phyloP scores from a whole-genome alignment of 139 green algal species.

The Astrephomene gubernaculifera region DNA sequence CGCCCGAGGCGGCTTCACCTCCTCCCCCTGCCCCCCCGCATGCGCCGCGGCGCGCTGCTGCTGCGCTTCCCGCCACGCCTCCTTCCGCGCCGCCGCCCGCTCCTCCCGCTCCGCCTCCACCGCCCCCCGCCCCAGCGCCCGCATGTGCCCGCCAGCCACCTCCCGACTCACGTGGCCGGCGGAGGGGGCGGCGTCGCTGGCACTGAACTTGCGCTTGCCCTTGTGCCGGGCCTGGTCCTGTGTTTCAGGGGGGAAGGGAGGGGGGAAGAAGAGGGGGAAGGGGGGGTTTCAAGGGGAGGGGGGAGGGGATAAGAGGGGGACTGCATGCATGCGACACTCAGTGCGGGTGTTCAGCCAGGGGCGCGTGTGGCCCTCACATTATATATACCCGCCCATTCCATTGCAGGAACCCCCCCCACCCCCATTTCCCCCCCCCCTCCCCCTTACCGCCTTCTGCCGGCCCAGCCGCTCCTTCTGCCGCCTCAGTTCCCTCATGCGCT shows the following conservation, averaged over 20 bases:
- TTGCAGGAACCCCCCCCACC: background rate
- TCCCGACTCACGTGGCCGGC: constrained; percentile 1
- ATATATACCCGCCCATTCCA: background rate
- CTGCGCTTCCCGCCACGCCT: constrained; percentile 10
- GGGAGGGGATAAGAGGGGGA: no score
- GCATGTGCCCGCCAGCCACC: constrained; percentile 24
- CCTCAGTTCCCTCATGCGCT: constrained; percentile 83
- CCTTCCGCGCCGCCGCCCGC: constrained; percentile 2
- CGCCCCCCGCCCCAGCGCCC: constrained; percentile 21
- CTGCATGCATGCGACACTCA: no score
- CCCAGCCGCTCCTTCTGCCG: constrained; percentile 47
- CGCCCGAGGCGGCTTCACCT: constrained; percentile 5
- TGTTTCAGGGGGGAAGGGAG: no score
- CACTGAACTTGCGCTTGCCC: constrained; percentile 58
- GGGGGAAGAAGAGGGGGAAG: no score
- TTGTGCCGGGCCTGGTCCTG: constrained; percentile 22
- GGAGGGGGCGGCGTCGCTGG: constrained; percentile 45
- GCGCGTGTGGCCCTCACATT: no score
- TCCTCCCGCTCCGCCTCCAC: constrained; percentile 33
- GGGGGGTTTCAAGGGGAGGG: no score
- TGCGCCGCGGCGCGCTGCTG: background rate
- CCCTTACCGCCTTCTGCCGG: constrained; percentile 39
- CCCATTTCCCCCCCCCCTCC: background rate
- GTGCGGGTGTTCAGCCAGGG: no score
- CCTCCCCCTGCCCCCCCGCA: background rate